Base-by-base conservation (phyloP, 305 asterid genomes). In the Fraxinus angustifolia region DNA sequence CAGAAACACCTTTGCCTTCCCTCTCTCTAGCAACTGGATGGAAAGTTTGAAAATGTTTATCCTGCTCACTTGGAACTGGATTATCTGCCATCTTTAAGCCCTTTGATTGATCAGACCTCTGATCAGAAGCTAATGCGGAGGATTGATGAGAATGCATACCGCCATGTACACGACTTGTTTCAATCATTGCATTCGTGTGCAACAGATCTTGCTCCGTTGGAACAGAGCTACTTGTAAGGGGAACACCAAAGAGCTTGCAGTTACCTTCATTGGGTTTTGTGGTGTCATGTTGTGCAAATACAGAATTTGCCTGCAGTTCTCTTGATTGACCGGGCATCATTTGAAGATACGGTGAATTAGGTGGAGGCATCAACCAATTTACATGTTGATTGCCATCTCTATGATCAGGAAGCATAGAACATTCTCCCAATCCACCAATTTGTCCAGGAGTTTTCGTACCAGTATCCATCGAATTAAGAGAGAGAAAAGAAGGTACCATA, bases 171-270 rank as follows among this genome's bases (percentile, higher is more conserved):
- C 62, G 21, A 50, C 79, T 87, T 82, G 82, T 80, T 45, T 86
- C 87, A 28, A 26, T 76, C 68, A 48, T 26, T 67, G 53, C 75
- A 67, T 82, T 84, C 78, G 77, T 85, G 8, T 79, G 87, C 16
- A 86, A 68, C 79, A 77, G 33, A 36, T 86, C 75, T 36, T 90
- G 82, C 71, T 89, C 94, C 76, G 76, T 48, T 30, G 88, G 75
- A 19, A 67, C 77, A 79, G 91, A 71, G 58, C 82, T 88, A 81
- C 90, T 88, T 58, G 30, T 75, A 77, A 95, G 97, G 68, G 97
- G 92, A 80, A 93, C 86, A 78, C 99, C 99, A 68, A 95, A 95
- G 81, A 95, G 90, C 88, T 91, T 95, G 89, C 93, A 94, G 81
- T 87, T 91, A 81, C 91, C 93, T 34, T 91, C 97, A 81, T 88